phyloP scores from a whole-genome alignment of 352 stramenopile species.

The Phytophthora sp. region DNA sequence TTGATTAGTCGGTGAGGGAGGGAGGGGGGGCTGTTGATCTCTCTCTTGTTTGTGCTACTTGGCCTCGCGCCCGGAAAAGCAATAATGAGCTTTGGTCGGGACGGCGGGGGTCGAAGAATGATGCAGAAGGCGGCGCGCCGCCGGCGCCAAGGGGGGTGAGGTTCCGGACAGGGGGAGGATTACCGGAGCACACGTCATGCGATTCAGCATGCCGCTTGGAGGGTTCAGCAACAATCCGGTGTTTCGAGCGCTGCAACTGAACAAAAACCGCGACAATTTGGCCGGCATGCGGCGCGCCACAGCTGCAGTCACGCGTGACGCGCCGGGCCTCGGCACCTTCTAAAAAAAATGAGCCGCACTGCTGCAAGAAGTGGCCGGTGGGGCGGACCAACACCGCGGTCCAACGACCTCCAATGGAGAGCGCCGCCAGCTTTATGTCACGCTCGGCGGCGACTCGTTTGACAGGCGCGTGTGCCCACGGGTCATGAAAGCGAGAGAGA shows the following conservation, averaged over 20 bases:
- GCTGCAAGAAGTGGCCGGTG: conserved; percentile 28
- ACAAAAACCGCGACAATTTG: conserved; percentile 35
- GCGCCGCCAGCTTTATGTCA: conserved; percentile 32
- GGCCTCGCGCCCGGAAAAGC: conserved; percentile 22
- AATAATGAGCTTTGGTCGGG: conserved; percentile 23
- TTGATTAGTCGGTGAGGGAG: neutral
- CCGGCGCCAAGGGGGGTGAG: conserved; percentile 15
- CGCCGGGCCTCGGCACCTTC: conserved; percentile 16
- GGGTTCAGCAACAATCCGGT: conserved; percentile 52
- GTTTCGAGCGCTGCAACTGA: conserved; percentile 35
- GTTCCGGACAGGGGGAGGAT: conserved; percentile 37
- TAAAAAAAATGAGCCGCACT: conserved; percentile 38
- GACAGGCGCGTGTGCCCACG: conserved; percentile 24
- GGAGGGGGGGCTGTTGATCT: too few species aligned
- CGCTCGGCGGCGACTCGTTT: conserved; percentile 18
- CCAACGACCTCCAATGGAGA: conserved; percentile 1
- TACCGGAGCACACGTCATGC: conserved; percentile 31
- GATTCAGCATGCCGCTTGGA: conserved; percentile 37
- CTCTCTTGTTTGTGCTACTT: neutral
- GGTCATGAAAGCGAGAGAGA: conserved; percentile 6
- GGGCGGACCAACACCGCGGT: conserved; percentile 21
- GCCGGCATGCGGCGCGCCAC: too few species aligned
- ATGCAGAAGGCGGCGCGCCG: conserved; percentile 19
- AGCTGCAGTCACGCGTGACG: conserved; percentile 5
- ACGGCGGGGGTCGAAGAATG: conserved; percentile 38